Base-by-base conservation (phyloP, 257 asterid genomes). In the Fraxinus anomala region DNA sequence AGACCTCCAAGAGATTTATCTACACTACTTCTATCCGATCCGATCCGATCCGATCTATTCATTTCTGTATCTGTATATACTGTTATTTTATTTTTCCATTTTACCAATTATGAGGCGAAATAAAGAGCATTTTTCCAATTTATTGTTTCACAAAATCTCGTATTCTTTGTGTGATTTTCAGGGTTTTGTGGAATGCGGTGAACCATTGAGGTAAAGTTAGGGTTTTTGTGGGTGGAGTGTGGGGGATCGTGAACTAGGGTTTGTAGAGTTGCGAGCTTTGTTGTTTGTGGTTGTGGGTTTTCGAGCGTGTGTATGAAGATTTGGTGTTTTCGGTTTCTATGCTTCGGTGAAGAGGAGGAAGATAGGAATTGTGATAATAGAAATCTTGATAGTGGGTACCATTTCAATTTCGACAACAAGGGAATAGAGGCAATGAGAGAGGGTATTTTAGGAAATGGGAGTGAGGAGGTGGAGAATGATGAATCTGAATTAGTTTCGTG, bases 241-340 rank as follows among this genome's bases (percentile, higher is more conserved):
- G 82, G 56, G 77, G 79, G 89, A 82, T 93, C 83, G 83, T 63
- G 87, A 78, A 83, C 76, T 85, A 85, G 90, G 89, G 81, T 68
- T 85, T 82, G 82, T 80, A 83, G 80, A 88, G 76, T 77, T 78
- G 68, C 65, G 79, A 73, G 65, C 26, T 75, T 83, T 31, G 19
- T 10, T 37, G 59, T 9, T 3, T 28, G 76, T 75, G 6, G 23
- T 44, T 66, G 76, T 65, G 68, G 49, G 23, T 21, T 78, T 81
- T 75, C 34, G 87, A 47, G 84, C 13, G 83, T 51, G 82, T 95
- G 92, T 91, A 91, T 96, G 99, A 91, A 85, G 93, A 90, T 89
- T 87, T 87, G 97, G 92, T 89, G 93, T 84, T 88, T 88, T 73
- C 82, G 88, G 0, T 91, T 88, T 82, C 84, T 82, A 14, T 96